Evolutionary conservation across 805 yeast genomes (phyloP).

Genomic region (Candida andamanensis): DNA sequence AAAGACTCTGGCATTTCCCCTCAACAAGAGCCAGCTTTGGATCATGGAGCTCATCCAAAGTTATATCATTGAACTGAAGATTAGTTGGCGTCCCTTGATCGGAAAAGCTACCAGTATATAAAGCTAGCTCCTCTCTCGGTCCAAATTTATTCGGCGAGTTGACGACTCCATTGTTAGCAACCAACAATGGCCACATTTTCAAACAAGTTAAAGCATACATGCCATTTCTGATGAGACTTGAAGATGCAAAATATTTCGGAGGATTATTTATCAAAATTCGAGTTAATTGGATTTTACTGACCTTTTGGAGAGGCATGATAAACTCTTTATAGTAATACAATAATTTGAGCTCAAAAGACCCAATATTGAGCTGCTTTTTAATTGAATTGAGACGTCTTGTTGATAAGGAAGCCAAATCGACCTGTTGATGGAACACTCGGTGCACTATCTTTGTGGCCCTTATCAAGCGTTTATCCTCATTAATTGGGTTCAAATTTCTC

Average conservation of each 20-base stretch:
- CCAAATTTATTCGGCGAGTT: background rate
- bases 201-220: constrained; percentile 6
- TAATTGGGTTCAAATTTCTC: too few relatives aligned
- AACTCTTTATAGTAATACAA: constrained; percentile 3
- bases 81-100: background rate
- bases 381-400: constrained; percentile 1
- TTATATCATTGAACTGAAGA: background rate
- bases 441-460: too few relatives aligned
- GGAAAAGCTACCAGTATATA: too few relatives aligned
- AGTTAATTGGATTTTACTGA: constrained; percentile 3
- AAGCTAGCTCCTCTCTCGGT: background rate
- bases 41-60: background rate
- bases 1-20: background rate
- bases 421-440: too few relatives aligned
- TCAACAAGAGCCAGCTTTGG: background rate
- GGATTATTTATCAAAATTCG: constrained; percentile 2
- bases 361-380: background rate
- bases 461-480: too few relatives aligned
- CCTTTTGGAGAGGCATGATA: constrained; percentile 1
- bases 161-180: background rate
- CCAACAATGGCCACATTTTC: constrained; percentile 5
- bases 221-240: constrained; percentile 6
- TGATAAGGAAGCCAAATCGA: background rate
- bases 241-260: constrained; percentile 2
- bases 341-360: constrained; percentile 7